Evolutionary conservation across 768 basidiomycete species (phyloP), one percentile per base, ranked within the genome.

Genomic region (Mycena leptocephala): DNA sequence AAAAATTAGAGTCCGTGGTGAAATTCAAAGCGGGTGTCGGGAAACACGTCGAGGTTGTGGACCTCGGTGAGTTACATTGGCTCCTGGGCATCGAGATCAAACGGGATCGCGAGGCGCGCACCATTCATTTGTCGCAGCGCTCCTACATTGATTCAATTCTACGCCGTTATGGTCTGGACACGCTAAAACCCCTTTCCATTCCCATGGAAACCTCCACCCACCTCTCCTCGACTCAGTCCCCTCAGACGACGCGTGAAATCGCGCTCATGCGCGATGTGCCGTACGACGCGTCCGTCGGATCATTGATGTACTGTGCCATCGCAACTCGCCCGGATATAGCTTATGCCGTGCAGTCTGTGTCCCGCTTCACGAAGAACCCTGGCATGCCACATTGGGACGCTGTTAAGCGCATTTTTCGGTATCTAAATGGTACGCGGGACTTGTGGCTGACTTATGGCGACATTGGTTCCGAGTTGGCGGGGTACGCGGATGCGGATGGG

Each of bases 301-400:
- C 39, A 5, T 20, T 70, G 22, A 43, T 70, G 41, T 61, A 70
- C 24, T 2, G 14, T 2, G 24, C 41, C 22, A 33, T 70, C 22
- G 46, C 58, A 11, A 59, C 69, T 9, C 39, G 69, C 10, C 69
- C 69, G 5, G 58, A 70, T 33, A 59, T 70, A 20, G 37, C 69
- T 4, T 61, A 43, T 28, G 22, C 58, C 13, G 58, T 69, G 30
- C n/a, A 26, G 7, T 11, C 5, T 4, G n/a, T 69, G 5, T 26
- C 35, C 14, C 51, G 22, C 2, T 68, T 39, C 28, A 3, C 18
- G 6, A 37, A 11, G 9, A 55, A 56, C 55, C 67, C 65, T 5
- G 51, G 48, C 5, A 20, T 8, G 16, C 9, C 30, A 20, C 65
- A 67, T 39, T 55, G 48, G 51, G 16, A 9, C 8, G 65, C 51